Conservation (phyloP, 1,284 basidiomycete genomes). For the Trichosporon sp. region DNA sequence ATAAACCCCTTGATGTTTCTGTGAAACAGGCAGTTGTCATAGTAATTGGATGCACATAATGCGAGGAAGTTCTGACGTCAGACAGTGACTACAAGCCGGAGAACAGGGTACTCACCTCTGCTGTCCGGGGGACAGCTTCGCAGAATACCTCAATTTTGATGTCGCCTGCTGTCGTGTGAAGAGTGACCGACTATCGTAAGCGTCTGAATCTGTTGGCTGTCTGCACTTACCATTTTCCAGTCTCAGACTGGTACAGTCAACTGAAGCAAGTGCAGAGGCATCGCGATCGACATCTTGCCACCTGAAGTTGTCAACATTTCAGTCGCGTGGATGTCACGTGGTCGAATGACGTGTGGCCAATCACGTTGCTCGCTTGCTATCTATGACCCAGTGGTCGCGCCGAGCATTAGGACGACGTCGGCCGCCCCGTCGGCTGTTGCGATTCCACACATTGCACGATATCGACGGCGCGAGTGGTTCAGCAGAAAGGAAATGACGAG, state of each 20-base stretch:
- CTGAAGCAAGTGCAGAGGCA: not conserved
- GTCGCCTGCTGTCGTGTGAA: constrained; percentile 90
- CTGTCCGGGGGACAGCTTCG: constrained; percentile 86
- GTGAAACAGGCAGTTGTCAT: constrained; percentile 83
- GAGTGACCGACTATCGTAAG: constrained; percentile 68
- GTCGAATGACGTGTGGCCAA: not conserved
- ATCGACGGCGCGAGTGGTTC: not conserved
- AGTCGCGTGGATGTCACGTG: not conserved
- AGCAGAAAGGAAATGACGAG: not conserved
- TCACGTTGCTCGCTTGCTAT: not conserved
- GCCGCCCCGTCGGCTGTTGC: not conserved
- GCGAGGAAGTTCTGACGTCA: constrained; percentile 80
- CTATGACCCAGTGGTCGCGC: not conserved
- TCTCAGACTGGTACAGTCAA: not conserved
- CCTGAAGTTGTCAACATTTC: constrained; percentile 2
- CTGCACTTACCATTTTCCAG: not conserved
- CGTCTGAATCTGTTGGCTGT: not conserved
- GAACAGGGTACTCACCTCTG: constrained; percentile 63
- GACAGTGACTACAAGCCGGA: not conserved
- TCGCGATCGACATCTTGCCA: not conserved
- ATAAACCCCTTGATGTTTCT: constrained; percentile 92
- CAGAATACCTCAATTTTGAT: constrained; percentile 98
- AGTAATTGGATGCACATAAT: constrained; percentile 82
- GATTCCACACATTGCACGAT: not conserved
- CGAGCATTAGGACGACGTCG: not conserved